Conservation (phyloP, 768 basidiomycete species). For the Tricholoma bakamatsutake region DNA sequence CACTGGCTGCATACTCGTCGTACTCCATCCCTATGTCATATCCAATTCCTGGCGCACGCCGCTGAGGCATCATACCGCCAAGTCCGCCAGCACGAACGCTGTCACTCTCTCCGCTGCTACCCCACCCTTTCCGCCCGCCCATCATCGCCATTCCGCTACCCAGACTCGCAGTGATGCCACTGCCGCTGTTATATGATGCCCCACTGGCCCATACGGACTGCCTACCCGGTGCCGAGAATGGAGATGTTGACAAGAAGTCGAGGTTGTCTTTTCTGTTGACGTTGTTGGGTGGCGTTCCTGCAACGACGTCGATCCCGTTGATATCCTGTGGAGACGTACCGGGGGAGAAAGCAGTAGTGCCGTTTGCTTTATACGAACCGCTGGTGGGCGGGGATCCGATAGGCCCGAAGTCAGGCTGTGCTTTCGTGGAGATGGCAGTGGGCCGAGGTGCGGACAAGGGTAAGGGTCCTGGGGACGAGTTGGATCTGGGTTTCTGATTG, state of each 20-base stretch:
- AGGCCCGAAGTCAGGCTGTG: conserved; percentile 60
- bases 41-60: conserved; percentile 17
- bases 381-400: conserved; percentile 74
- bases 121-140: conserved; percentile 36
- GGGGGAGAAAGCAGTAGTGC: conserved; percentile 37
- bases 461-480: conserved; percentile 38
- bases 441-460: conserved; percentile 54
- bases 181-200: conserved; percentile 26
- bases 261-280: conserved; percentile 6
- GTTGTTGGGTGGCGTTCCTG: conserved; percentile 25
- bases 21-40: conserved; percentile 34
- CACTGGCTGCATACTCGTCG: conserved; percentile 23
- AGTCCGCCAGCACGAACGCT: conserved; percentile 10
- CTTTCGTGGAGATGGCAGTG: conserved; percentile 30
- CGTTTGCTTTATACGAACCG: conserved; percentile 26
- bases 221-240: conserved; percentile 71
- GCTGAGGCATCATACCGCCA: conserved; percentile 4
- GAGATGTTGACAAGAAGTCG: conserved; percentile 51
- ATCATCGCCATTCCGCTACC: conserved; percentile 47
- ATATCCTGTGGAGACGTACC: conserved; percentile 46
- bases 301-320: conserved; percentile 19
- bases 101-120: conserved; percentile 16
- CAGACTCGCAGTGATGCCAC: conserved; percentile 60
- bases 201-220: conserved; percentile 42
- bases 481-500: conserved; percentile 12